Conservation (phyloP, 257 asterid genomes). For the Datura wrightii region DNA sequence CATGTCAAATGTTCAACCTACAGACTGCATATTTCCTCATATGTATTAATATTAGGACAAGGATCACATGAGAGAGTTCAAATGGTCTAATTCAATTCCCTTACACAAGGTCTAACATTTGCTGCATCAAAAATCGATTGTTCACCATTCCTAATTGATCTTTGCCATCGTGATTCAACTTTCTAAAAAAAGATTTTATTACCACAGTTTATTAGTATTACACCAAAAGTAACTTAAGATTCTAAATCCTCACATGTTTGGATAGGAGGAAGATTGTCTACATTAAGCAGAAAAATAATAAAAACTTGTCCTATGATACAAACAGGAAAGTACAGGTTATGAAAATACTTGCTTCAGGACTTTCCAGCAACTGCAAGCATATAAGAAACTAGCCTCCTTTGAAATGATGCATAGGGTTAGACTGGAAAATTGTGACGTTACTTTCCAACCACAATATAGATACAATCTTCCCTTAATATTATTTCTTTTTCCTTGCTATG, state of each 20-base stretch:
- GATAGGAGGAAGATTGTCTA: neutral
- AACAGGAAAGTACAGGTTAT: neutral
- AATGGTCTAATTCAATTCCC: neutral
- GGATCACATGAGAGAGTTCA: neutral
- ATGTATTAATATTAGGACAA: neutral
- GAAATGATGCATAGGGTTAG: neutral
- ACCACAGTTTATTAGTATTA: conserved; percentile 20
- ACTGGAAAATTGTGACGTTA: too few relatives aligned
- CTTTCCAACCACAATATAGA: neutral
- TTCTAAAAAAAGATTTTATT: neutral
- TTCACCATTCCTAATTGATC: neutral
- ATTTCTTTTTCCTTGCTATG: neutral
- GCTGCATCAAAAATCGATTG: neutral
- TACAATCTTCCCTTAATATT: neutral
- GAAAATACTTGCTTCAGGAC: neutral
- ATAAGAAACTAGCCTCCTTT: neutral
- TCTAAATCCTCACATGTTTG: neutral
- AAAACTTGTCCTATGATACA: neutral
- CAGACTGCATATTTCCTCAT: neutral
- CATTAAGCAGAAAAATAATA: neutral
- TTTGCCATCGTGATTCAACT: neutral
- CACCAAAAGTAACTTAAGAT: neutral
- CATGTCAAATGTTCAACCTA: neutral
- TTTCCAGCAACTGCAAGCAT: neutral
- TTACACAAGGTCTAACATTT: neutral